phyloP scores from a whole-genome alignment of 176 grass and related monocot species.

The Triticum urartu region DNA sequence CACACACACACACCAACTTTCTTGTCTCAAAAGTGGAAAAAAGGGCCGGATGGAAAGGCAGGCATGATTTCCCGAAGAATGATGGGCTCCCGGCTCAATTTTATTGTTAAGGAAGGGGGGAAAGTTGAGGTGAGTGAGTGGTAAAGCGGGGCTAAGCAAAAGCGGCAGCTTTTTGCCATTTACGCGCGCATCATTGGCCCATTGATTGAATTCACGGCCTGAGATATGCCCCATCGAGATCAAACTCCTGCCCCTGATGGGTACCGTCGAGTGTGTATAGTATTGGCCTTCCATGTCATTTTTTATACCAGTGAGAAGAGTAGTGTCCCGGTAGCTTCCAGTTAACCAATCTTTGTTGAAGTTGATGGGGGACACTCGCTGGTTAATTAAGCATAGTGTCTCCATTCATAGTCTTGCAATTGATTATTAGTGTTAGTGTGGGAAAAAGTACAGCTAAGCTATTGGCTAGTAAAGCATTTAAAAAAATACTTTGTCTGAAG shows the following conservation, averaged over 20 bases:
- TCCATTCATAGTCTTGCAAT: background rate
- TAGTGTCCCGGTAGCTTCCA: background rate
- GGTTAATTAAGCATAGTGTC: background rate
- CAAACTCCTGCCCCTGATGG: background rate
- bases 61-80: conserved; percentile 59
- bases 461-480: background rate
- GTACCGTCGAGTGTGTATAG: background rate
- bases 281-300: conserved; percentile 7
- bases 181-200: conserved; percentile 62
- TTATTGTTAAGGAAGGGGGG: conserved; percentile 27
- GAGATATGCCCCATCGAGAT: conserved; percentile 25
- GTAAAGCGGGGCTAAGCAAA: conserved; percentile 50
- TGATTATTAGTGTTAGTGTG: background rate
- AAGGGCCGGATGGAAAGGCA: conserved; percentile 38
- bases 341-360: background rate
- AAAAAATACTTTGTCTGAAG: background rate
- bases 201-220: conserved; percentile 57
- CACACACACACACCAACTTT: conserved; percentile 19
- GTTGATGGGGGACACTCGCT: background rate
- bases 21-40: conserved; percentile 45
- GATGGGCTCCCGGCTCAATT: conserved; percentile 71
- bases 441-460: background rate
- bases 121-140: conserved; percentile 37
- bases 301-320: background rate
- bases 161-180: conserved; percentile 44